A percentile compares a stretch with the other conserved stretches of the same genome.
Evolutionary conservation across 2,329 filamentous ascomycete genomes (phyloP).

Genomic region (Lachnum nothofagi): DNA sequence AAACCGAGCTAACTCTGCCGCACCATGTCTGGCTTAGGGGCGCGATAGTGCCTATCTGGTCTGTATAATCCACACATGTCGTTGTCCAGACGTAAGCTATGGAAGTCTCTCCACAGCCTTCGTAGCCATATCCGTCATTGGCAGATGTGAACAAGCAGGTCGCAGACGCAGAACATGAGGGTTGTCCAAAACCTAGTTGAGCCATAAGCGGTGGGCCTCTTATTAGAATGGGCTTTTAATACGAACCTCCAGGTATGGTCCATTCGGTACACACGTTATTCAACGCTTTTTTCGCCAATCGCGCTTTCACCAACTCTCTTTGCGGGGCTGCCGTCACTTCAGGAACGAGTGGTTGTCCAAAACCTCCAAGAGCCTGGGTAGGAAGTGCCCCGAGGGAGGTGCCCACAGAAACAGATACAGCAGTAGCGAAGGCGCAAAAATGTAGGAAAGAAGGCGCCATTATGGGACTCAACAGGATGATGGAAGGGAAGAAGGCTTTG

Average conservation of each 20-base stretch:
- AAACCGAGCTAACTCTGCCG: constrained; percentile 12
- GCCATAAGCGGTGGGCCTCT: neutral
- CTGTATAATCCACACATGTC: constrained; percentile 20
- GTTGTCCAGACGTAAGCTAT: neutral
- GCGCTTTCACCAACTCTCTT: constrained; percentile 21
- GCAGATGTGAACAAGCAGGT: constrained; percentile 24
- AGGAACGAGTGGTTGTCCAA: constrained; percentile 9
- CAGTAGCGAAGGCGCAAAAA: constrained; percentile 14
- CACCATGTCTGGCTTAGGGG: constrained; percentile 20
- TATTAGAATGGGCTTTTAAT: neutral
- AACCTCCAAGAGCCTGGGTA: constrained; percentile 13
- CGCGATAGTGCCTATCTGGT: constrained; percentile 6
- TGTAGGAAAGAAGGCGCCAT: constrained; percentile 5
- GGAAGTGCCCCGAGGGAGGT: constrained; percentile 14
- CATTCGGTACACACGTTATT: constrained; percentile 25
- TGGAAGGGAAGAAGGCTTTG: neutral
- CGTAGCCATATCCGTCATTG: constrained; percentile 14
- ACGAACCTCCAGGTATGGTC: constrained; percentile 21
- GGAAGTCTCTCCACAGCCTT: constrained; percentile 21
- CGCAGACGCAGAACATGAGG: constrained; percentile 15
- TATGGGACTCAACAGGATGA: neutral
- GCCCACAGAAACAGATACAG: constrained; percentile 4
- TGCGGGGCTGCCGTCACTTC: constrained; percentile 19
- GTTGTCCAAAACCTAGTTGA: constrained; percentile 17
- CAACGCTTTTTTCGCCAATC: constrained; percentile 15